Evolutionary conservation across 371 early-diverging fungal genomes (phyloP).

Genomic region (Circinella minor): DNA sequence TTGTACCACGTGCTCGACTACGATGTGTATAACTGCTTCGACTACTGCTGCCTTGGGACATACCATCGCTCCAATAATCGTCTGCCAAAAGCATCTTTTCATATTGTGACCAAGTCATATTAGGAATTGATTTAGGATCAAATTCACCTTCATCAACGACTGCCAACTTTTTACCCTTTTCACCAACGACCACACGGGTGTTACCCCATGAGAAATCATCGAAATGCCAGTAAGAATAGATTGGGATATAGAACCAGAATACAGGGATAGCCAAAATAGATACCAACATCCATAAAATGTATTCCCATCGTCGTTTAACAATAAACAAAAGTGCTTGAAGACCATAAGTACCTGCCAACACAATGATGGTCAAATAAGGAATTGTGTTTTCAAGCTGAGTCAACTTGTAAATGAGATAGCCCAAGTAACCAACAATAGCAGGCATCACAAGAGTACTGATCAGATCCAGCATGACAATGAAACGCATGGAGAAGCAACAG

Average conservation of each 20-base stretch:
- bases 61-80: conserved; percentile 44
- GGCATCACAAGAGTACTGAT: conserved; percentile 94
- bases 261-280: conserved; percentile 85
- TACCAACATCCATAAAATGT: conserved; percentile 96
- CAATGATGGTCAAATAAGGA: conserved; percentile 60
- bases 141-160: conserved; percentile 55
- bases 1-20: conserved; percentile 10
- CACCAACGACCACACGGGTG: conserved; percentile 87
- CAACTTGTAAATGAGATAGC: conserved; percentile 70
- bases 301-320: conserved; percentile 86
- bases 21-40: conserved; percentile 28
- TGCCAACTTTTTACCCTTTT: conserved; percentile 71
- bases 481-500: conserved; percentile 99
- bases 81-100: conserved; percentile 73
- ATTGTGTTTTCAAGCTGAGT: conserved; percentile 43
- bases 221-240: conserved; percentile 96
- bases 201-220: conserved; percentile 99
- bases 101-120: conserved; percentile 90
- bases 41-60: conserved; percentile 42
- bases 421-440: conserved; percentile 87
- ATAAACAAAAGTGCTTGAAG: conserved; percentile 87
- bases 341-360: conserved; percentile 82
- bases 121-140: conserved; percentile 62
- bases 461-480: conserved; percentile 93
- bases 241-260: conserved; percentile 81